phyloP scores from a whole-genome alignment of 2,329 filamentous ascomycete species.

The Aureobasidium sp. region DNA sequence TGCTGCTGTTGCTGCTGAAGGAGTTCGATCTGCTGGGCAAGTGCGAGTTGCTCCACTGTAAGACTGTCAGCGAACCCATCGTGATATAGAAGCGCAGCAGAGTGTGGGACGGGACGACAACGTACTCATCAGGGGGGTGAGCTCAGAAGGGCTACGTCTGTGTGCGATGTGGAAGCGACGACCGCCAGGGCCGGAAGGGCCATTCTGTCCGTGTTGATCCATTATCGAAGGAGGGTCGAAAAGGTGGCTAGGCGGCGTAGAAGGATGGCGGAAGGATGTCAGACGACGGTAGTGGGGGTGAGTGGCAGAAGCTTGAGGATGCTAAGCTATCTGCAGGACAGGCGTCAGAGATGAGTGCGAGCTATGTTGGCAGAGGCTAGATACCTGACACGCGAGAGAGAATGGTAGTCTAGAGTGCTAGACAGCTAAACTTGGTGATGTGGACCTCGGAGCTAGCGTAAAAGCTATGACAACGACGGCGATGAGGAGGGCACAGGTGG shows the following conservation, averaged over 20 bases:
- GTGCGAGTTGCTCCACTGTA: conserved; percentile 90
- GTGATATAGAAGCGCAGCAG: neutral
- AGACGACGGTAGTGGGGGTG: conserved; percentile 6
- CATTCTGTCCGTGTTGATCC: conserved; percentile 46
- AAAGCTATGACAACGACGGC: conserved; percentile 14
- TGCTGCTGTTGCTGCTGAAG: conserved; percentile 97
- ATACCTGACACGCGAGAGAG: conserved; percentile 3
- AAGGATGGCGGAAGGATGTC: conserved; percentile 13
- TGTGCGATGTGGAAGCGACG: conserved; percentile 96
- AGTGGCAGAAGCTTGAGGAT: conserved; percentile 9
- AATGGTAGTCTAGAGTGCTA: neutral
- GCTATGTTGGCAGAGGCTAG: neutral
- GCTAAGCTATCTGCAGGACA: conserved; percentile 6
- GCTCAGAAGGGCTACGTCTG: conserved; percentile 90
- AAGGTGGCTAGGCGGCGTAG: neutral
- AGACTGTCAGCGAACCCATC: conserved; percentile 26
- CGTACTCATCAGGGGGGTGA: conserved; percentile 97
- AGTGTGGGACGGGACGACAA: conserved; percentile 28
- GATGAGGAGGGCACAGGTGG: neutral
- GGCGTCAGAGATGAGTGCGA: conserved; percentile 9
- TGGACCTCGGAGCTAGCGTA: conserved; percentile 12
- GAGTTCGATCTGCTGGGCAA: conserved; percentile 96
- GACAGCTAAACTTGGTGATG: conserved; percentile 10
- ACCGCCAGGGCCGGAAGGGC: conserved; percentile 62
- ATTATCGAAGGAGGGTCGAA: conserved; percentile 24